Evolutionary conservation across 306 rosid species (phyloP).

Genomic region (Vachellia pachyceras): DNA sequence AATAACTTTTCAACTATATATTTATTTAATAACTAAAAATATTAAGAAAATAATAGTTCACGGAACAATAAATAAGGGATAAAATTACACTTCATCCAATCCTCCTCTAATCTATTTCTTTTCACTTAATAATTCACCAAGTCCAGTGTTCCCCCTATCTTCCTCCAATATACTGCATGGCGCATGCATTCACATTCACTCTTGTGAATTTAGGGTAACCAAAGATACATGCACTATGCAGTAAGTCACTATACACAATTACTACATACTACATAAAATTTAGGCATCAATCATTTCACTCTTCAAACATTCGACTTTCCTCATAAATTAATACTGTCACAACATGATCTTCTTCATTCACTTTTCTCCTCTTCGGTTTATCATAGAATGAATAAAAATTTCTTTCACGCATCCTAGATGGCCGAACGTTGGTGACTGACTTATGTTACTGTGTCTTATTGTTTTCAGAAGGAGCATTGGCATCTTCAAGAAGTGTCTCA

Average conservation of each 20-base stretch:
- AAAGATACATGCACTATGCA: neutral
- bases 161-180: no score
- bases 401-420: neutral
- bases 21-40: no score
- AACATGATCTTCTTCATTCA: slow-evolving; percentile 7
- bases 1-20: no score
- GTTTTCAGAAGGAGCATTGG: slow-evolving; percentile 38
- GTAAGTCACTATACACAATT: slow-evolving; percentile 34
- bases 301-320: slow-evolving; percentile 35
- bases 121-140: no score
- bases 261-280: slow-evolving; percentile 13
- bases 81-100: no score
- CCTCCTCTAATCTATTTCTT: no score
- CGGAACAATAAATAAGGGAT: no score
- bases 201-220: neutral
- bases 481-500: slow-evolving; percentile 77
- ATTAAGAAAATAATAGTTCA: no score
- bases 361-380: neutral
- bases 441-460: slow-evolving; percentile 37
- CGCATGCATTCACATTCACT: neutral
- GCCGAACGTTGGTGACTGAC: slow-evolving; percentile 6
- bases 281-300: slow-evolving; percentile 25
- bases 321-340: slow-evolving; percentile 35
- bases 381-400: neutral
- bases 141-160: no score